These are phyloP conservation scores for Fusarium mundagurra DNA, from an alignment of 2,329 filamentous ascomycete species.

Conservation along the genomic window DNA sequence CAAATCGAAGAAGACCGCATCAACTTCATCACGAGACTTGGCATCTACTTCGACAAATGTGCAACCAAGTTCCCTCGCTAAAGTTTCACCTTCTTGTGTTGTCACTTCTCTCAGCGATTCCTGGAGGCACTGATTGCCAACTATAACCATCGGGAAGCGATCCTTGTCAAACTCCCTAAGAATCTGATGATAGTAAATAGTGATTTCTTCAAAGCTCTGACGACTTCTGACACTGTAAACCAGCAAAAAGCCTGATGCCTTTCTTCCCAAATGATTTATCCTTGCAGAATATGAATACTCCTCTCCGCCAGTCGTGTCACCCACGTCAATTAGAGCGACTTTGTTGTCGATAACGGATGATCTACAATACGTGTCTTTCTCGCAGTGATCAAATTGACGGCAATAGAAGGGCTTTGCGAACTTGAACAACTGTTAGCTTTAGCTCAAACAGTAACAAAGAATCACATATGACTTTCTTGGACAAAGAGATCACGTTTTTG, in stretches of 20 bases:
- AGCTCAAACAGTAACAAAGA: fast-evolving
- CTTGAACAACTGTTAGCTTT: fast-evolving
- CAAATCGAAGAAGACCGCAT: not conserved
- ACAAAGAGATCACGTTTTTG: not conserved
- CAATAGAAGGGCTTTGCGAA: fast-evolving
- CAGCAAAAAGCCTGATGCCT: not conserved
- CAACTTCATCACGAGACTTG: fast-evolving
- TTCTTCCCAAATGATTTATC: too few relatives aligned
- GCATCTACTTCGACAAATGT: not conserved
- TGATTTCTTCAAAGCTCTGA: not conserved
- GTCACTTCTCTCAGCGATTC: fast-evolving
- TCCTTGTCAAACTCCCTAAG: fast-evolving
- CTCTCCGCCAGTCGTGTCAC: not conserved
- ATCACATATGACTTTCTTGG: not conserved
- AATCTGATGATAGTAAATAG: fast-evolving
- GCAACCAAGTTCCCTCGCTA: fast-evolving
- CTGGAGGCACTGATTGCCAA: fast-evolving
- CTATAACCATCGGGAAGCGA: fast-evolving
- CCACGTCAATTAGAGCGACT: fast-evolving
- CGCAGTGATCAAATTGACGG: not conserved
- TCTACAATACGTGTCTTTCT: fast-evolving
- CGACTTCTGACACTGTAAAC: not conserved
- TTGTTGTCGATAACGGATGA: fast-evolving
- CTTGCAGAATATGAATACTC: not conserved
- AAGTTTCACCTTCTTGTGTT: fast-evolving